Conservation (phyloP, 306 rosid species). For the Vicia faba region DNA sequence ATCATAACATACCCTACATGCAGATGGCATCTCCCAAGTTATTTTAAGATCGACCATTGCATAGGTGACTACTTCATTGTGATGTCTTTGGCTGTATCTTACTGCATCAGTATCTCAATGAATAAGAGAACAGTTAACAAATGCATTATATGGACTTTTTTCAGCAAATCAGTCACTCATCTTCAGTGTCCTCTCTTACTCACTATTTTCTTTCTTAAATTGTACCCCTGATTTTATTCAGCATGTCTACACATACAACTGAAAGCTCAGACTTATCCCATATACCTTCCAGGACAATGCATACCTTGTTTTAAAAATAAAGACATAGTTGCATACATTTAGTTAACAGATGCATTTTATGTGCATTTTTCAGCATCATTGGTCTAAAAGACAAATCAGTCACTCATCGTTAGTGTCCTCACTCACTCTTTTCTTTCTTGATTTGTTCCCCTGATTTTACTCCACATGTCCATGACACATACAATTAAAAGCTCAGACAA, state of each 20-base stretch:
- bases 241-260: neutral
- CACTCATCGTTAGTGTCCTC: too few species aligned
- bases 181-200: neutral
- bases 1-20: conserved; percentile 13
- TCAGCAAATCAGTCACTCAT: conserved; percentile 4
- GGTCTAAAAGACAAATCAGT: too few species aligned
- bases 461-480: neutral
- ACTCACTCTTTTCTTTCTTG: neutral
- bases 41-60: neutral
- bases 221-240: neutral
- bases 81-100: neutral
- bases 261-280: neutral
- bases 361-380: too few species aligned
- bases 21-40: conserved; percentile 16
- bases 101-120: conserved; percentile 23
- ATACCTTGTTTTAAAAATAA: too few species aligned
- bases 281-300: conserved; percentile 16
- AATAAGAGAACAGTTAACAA: neutral
- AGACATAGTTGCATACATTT: neutral
- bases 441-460: neutral
- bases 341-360: too few species aligned
- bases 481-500: neutral
- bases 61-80: conserved; percentile 2
- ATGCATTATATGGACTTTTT: neutral
- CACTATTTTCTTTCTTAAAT: neutral